Evolutionary conservation across 164 flowering plant genomes (phyloP).

Genomic region (Nelumbo lutea): DNA sequence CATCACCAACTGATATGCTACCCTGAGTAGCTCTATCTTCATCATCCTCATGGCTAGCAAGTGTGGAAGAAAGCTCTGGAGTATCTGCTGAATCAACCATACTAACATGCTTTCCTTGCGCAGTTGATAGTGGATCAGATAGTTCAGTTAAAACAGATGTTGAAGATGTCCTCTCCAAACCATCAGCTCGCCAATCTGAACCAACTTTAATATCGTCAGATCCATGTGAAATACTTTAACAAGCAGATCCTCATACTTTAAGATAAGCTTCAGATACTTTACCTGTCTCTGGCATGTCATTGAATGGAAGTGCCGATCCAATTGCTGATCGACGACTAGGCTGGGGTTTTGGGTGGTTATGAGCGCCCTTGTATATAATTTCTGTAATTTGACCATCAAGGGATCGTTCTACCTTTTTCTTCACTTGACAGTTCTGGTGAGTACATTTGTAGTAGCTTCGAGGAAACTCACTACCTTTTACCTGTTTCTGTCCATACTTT

Average conservation of each 20-base stretch:
- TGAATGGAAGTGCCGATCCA: constrained; percentile 35
- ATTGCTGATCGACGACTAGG: constrained; percentile 40
- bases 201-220: constrained; percentile 30
- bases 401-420: constrained; percentile 75
- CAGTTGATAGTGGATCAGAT: constrained; percentile 45
- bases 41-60: constrained; percentile 52
- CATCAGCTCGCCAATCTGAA: constrained; percentile 44
- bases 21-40: constrained; percentile 56
- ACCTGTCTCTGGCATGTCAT: constrained; percentile 34
- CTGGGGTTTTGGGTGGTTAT: constrained; percentile 69
- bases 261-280: constrained; percentile 32
- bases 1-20: constrained; percentile 45
- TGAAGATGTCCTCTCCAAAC: constrained; percentile 56
- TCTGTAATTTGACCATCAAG: constrained; percentile 73
- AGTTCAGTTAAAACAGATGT: constrained; percentile 54
- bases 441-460: constrained; percentile 88
- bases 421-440: constrained; percentile 62
- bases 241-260: constrained; percentile 39
- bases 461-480: constrained; percentile 81
- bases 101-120: constrained; percentile 35
- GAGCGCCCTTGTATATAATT: constrained; percentile 72
- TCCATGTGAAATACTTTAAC: constrained; percentile 40
- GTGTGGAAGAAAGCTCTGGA: constrained; percentile 62
- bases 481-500: constrained; percentile 90
- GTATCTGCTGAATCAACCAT: constrained; percentile 45